Conservation (phyloP, 345 rosid species). For the Pistacia atlantica region DNA sequence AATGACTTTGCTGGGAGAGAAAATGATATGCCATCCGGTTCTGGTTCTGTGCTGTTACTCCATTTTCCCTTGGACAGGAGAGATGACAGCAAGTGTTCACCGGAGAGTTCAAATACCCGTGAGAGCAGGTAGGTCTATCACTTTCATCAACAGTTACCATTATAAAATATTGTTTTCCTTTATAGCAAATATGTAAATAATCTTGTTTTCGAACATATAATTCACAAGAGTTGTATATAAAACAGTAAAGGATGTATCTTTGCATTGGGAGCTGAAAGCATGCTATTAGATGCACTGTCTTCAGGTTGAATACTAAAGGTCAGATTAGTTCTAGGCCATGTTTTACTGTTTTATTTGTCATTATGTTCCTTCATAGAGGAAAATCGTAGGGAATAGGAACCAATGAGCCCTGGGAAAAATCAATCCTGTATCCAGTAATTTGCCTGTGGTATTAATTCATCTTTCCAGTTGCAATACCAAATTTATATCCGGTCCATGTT, state of each 20-base stretch:
- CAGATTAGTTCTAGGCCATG: neutral
- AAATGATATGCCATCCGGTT: conserved; percentile 39
- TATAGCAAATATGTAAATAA: neutral
- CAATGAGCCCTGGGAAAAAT: neutral
- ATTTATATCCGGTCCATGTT: neutral
- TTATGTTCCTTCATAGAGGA: neutral
- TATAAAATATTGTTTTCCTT: neutral
- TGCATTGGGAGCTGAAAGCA: neutral
- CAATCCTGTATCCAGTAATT: neutral
- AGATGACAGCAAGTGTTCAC: conserved; percentile 16
- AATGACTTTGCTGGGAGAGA: conserved; percentile 39
- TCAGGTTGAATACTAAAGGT: neutral
- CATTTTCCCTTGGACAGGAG: conserved; percentile 54
- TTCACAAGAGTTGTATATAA: neutral
- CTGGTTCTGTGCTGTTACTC: conserved; percentile 63
- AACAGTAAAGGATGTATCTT: neutral
- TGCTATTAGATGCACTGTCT: neutral
- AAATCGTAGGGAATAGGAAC: neutral
- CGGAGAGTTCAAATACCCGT: conserved; percentile 11
- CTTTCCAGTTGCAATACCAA: neutral
- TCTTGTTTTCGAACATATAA: neutral
- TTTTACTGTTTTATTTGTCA: neutral
- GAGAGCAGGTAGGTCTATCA: conserved; percentile 22
- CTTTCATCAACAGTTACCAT: conserved; percentile 1
- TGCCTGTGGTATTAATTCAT: conserved; percentile 5